Conservation (phyloP, 2,329 filamentous ascomycete genomes). For the Stromatinia cepivora region DNA sequence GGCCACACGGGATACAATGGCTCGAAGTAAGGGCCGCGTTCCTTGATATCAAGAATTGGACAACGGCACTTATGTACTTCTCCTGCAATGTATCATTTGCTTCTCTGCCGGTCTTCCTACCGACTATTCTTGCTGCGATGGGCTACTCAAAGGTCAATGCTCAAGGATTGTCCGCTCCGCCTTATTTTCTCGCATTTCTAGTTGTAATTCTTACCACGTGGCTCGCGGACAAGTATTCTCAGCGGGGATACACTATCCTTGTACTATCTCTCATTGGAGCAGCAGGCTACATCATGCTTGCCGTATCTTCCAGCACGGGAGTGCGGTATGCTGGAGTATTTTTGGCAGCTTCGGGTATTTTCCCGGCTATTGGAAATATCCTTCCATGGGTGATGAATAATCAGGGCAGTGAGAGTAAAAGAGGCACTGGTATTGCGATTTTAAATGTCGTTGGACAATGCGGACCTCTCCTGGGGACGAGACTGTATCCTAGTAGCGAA, state of each 20-base stretch:
- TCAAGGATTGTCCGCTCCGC: conserved; percentile 71
- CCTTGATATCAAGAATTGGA: conserved; percentile 45
- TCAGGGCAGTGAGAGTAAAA: conserved; percentile 66
- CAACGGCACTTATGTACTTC: conserved; percentile 53
- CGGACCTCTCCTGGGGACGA: conserved; percentile 62
- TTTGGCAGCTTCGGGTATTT: conserved; percentile 60
- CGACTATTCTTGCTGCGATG: conserved; percentile 64
- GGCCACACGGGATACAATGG: conserved; percentile 49
- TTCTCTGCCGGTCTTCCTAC: conserved; percentile 64
- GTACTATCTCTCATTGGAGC: conserved; percentile 57
- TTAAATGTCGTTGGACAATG: conserved; percentile 67
- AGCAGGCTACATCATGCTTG: conserved; percentile 64
- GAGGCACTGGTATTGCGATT: conserved; percentile 65
- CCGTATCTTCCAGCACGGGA: conserved; percentile 47
- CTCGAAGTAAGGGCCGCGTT: conserved; percentile 51
- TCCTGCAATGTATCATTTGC: conserved; percentile 65
- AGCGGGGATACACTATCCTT: conserved; percentile 62
- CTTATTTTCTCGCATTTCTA: conserved; percentile 67
- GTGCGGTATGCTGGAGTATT: conserved; percentile 52
- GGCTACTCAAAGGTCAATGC: conserved; percentile 66
- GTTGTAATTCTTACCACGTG: conserved; percentile 61
- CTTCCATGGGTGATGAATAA: conserved; percentile 72
- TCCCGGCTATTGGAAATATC: conserved; percentile 68
- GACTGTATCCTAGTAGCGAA: conserved; percentile 56
- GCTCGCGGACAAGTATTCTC: conserved; percentile 65